Percentiles rank a stretch among this genome's conserved stretches.
phyloP scores from a whole-genome alignment of 1,284 basidiomycete genomes.

The Ustilago lituana region DNA sequence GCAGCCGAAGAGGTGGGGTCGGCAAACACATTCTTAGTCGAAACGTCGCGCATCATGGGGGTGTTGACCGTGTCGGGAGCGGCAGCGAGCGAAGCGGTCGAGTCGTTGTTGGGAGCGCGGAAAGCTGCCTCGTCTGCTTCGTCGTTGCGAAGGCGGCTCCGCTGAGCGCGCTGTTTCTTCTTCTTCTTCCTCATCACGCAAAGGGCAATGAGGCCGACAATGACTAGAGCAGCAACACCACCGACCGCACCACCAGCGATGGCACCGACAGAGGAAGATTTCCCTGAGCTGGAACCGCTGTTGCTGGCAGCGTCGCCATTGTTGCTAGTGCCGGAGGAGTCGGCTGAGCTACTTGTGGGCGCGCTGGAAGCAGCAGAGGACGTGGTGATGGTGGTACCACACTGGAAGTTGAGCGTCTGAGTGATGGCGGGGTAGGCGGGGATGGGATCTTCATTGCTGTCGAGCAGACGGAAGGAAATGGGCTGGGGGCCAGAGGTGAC shows the following conservation, averaged over 20 bases:
- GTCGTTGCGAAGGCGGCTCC: constrained; percentile 32
- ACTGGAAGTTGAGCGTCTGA: constrained; percentile 33
- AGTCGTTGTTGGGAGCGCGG: constrained; percentile 50
- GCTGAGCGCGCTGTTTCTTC: constrained; percentile 28
- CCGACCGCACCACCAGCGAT: constrained; percentile 53
- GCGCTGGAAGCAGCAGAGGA: constrained; percentile 13
- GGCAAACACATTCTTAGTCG: constrained; percentile 48
- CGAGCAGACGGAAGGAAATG: constrained; percentile 35
- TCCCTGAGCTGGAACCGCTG: constrained; percentile 21
- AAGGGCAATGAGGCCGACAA: constrained; percentile 35
- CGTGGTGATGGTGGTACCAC: constrained; percentile 31
- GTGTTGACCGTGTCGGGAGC: constrained; percentile 44
- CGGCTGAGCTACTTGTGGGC: constrained; percentile 6
- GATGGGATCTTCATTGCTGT: constrained; percentile 12
- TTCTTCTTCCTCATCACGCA: constrained; percentile 43
- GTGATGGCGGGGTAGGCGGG: constrained; percentile 19
- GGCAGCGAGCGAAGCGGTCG: constrained; percentile 43
- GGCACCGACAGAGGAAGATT: constrained; percentile 43
- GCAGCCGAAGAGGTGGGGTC: constrained; percentile 30
- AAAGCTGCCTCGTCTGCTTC: constrained; percentile 47
- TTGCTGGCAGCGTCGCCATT: constrained; percentile 6
- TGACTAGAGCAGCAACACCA: constrained; percentile 33
- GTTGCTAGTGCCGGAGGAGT: constrained; percentile 1
- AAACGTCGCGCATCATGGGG: constrained; percentile 51
- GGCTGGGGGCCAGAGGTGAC: constrained; percentile 18